Percentiles rank a stretch among this genome's conserved stretches.
These are phyloP conservation scores for Globisporangium cystogenes DNA, from an alignment of 352 stramenopile genomes.

Conservation along the genomic window DNA sequence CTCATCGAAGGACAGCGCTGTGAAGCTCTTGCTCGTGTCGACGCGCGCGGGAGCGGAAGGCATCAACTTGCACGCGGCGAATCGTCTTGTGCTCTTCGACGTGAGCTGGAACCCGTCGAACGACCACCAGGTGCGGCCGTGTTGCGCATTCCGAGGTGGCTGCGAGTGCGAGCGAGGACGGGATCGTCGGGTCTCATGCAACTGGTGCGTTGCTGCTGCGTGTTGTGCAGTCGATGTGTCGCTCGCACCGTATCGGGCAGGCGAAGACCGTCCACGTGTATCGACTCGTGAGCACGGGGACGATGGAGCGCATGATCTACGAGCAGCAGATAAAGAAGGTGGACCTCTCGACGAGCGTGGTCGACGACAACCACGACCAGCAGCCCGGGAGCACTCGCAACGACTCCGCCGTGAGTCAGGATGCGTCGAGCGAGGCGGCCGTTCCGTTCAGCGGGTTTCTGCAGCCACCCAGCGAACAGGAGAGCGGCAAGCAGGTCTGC, in stretches of 20 bases:
- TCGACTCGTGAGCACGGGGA: constrained; percentile 88
- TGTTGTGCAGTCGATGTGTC: constrained; percentile 82
- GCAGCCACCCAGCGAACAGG: constrained; percentile 28
- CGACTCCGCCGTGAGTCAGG: neutral
- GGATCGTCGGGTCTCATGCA: neutral
- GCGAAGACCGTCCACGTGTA: constrained; percentile 90
- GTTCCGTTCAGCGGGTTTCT: constrained; percentile 56
- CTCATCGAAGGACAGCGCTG: constrained; percentile 36
- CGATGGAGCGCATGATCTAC: constrained; percentile 92
- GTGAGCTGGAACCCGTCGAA: constrained; percentile 91
- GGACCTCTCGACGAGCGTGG: constrained; percentile 66
- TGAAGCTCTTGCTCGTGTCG: constrained; percentile 75
- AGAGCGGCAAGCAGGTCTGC: constrained; percentile 20
- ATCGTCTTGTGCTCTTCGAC: constrained; percentile 89
- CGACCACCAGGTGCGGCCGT: constrained; percentile 68
- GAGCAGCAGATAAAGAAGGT: constrained; percentile 89
- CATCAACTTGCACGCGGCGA: constrained; percentile 87
- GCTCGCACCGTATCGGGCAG: constrained; percentile 88
- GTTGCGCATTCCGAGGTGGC: no score
- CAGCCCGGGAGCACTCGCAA: neutral
- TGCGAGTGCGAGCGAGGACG: no score
- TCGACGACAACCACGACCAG: constrained; percentile 53
- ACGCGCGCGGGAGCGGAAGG: constrained; percentile 81
- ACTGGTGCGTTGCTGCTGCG: neutral
- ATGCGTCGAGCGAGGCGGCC: neutral